Evolutionary conservation across 179 eudicot genomes (phyloP).

Genomic region (Patellifolia procumbens): DNA sequence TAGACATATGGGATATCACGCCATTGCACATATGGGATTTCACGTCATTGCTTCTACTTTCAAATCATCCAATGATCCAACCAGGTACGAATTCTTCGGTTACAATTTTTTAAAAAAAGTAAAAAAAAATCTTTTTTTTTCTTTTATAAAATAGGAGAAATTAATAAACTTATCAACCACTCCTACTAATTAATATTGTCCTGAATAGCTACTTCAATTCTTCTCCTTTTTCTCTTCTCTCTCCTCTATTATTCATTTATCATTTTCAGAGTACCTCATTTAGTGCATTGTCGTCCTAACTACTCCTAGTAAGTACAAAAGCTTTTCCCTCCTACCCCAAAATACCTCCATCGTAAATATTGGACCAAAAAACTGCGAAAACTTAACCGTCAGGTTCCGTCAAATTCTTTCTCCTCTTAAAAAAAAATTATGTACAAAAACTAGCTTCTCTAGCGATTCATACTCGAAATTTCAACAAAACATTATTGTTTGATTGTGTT

Average conservation of each 20-base stretch:
- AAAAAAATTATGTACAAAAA: too few relatives aligned
- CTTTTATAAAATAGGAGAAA: too few relatives aligned
- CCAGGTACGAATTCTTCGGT: neutral
- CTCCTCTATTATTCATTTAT: conserved; percentile 8
- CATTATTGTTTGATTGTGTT: too few relatives aligned
- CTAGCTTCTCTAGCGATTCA: too few relatives aligned
- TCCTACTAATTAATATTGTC: neutral
- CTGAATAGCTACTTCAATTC: neutral
- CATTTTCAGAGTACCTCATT: neutral
- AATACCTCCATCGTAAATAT: neutral
- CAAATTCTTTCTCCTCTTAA: too few relatives aligned
- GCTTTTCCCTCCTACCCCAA: neutral
- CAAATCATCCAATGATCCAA: neutral
- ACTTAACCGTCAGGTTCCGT: too few relatives aligned
- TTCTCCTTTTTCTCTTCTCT: neutral
- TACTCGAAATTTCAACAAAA: too few relatives aligned
- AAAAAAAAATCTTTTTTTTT: neutral
- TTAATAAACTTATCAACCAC: too few relatives aligned
- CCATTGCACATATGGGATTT: too few relatives aligned
- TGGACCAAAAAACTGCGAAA: too few relatives aligned
- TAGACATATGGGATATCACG: neutral
- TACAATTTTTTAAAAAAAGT: neutral
- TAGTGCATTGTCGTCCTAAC: too few relatives aligned
- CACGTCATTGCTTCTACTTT: too few relatives aligned
- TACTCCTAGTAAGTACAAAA: conserved; percentile 2